A percentile compares a stretch with the other conserved stretches of the same genome.
phyloP scores from a whole-genome alignment of 1,139 yeast genomes.

The Geotrichum citri-aurantii region DNA sequence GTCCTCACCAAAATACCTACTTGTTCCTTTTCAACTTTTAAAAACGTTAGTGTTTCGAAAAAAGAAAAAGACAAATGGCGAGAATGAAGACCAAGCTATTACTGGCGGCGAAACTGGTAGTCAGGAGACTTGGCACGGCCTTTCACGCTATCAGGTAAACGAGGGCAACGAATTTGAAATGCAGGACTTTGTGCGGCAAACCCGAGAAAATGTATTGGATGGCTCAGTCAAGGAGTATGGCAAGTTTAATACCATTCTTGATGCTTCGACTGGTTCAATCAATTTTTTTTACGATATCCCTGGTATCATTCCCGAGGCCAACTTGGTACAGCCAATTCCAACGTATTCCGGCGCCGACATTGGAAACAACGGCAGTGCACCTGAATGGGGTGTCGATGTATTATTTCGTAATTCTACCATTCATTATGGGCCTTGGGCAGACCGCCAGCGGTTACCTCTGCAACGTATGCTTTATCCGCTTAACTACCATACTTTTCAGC shows the following conservation, averaged over 20 bases:
- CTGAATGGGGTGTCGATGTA: constrained; percentile 62
- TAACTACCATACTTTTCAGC: constrained; percentile 52
- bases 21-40: background rate
- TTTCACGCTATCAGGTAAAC: constrained; percentile 36
- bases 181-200: constrained; percentile 9
- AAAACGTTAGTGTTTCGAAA: background rate
- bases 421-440: constrained; percentile 95
- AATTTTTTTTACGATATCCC: constrained; percentile 66
- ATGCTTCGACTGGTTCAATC: constrained; percentile 51
- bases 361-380: constrained; percentile 51
- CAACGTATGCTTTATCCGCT: constrained; percentile 67
- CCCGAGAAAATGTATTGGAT: constrained; percentile 29
- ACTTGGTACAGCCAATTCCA: constrained; percentile 16
- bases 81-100: background rate
- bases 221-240: constrained; percentile 62
- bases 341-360: constrained; percentile 40
- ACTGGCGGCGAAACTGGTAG: background rate
- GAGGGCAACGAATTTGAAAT: constrained; percentile 13
- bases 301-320: constrained; percentile 48
- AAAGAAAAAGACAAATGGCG: background rate
- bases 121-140: constrained; percentile 32
- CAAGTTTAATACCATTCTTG: constrained; percentile 67
- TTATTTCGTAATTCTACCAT: constrained; percentile 57
- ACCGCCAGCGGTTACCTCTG: constrained; percentile 65
- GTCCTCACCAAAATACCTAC: background rate